phyloP scores from a whole-genome alignment of 805 yeast genomes.

The Tetrapisispora taiwanensis region DNA sequence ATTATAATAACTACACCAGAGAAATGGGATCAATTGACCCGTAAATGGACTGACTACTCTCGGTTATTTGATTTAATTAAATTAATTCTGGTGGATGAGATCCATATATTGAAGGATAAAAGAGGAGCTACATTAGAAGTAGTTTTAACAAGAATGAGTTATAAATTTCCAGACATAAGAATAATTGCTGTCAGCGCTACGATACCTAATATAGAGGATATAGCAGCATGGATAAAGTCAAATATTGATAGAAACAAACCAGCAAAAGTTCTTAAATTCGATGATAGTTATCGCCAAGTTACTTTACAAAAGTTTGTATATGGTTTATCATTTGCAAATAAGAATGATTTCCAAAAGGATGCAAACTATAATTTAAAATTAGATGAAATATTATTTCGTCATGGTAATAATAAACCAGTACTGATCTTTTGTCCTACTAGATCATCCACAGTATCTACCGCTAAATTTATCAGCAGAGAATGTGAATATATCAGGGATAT shows the following conservation, averaged over 20 bases:
- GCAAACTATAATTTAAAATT: constrained; percentile 34
- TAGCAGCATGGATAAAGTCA: constrained; percentile 37
- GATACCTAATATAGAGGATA: constrained; percentile 41
- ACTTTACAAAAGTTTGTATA: constrained; percentile 33
- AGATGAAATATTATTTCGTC: constrained; percentile 30
- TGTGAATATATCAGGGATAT: background rate
- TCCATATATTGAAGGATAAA: constrained; percentile 37
- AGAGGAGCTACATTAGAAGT: constrained; percentile 43
- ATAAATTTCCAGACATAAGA: constrained; percentile 29
- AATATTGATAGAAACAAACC: constrained; percentile 9
- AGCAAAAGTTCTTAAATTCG: constrained; percentile 35
- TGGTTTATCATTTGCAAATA: constrained; percentile 32
- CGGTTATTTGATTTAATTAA: constrained; percentile 33
- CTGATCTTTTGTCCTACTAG: constrained; percentile 47
- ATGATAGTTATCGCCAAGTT: constrained; percentile 41
- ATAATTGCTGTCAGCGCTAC: constrained; percentile 44
- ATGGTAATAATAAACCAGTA: constrained; percentile 36
- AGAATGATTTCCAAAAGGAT: constrained; percentile 42
- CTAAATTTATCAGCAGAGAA: constrained; percentile 28
- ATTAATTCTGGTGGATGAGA: constrained; percentile 40
- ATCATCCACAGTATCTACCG: constrained; percentile 38
- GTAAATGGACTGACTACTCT: constrained; percentile 39
- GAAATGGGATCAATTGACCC: constrained; percentile 49
- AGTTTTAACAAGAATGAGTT: constrained; percentile 39
- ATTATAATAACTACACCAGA: constrained; percentile 53